phyloP scores from a whole-genome alignment of 257 asterid species.

The Forsythia suspensa region DNA sequence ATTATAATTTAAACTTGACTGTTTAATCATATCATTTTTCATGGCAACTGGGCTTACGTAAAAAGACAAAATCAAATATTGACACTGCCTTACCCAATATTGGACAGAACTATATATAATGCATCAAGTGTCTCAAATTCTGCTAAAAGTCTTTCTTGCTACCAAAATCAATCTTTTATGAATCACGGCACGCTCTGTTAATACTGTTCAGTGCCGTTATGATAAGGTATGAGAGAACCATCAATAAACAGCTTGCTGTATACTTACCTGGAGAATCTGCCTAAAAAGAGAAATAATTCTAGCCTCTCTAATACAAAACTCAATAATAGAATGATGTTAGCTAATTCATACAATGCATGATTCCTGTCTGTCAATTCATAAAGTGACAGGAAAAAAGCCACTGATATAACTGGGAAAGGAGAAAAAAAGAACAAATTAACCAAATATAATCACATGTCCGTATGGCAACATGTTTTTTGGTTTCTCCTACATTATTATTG shows the following conservation, averaged over 20 bases:
- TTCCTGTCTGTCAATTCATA: not conserved
- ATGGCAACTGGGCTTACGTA: too few relatives aligned
- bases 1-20: too few relatives aligned
- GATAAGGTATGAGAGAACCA: not conserved
- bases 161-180: too few relatives aligned
- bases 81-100: too few relatives aligned
- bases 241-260: not conserved
- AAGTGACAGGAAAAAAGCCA: constrained; percentile 1
- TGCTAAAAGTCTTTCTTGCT: too few relatives aligned
- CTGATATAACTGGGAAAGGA: not conserved
- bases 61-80: too few relatives aligned
- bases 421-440: not conserved
- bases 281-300: not conserved
- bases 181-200: too few relatives aligned
- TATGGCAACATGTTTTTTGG: constrained; percentile 1
- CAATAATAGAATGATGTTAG: not conserved
- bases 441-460: not conserved
- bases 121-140: too few relatives aligned
- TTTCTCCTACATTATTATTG: constrained; percentile 5
- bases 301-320: not conserved
- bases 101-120: too few relatives aligned
- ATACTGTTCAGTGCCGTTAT: too few relatives aligned
- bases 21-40: too few relatives aligned
- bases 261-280: not conserved
- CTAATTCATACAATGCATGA: not conserved